A percentile compares a stretch with the other conserved stretches of the same genome.
Evolutionary conservation across 1,284 basidiomycete species (phyloP).

Genomic region (Cutaneotrichosporon arboriforme): DNA sequence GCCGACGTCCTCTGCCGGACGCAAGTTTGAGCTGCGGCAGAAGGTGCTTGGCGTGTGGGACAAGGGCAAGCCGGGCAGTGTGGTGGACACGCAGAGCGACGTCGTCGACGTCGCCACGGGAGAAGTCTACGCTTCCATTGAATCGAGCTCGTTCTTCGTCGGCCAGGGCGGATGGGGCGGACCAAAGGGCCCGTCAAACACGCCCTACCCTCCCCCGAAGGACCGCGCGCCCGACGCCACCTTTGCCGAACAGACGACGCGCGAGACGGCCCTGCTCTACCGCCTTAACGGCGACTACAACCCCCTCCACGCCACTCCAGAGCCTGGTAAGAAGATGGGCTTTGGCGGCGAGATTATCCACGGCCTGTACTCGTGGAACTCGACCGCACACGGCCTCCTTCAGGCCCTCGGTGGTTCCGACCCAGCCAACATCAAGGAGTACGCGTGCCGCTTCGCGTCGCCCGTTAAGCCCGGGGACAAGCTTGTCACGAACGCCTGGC

Average conservation of each 20-base stretch:
- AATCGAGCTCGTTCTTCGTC: conserved; percentile 13
- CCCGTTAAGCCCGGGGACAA: conserved; percentile 20
- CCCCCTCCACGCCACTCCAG: conserved; percentile 20
- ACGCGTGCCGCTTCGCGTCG: conserved; percentile 17
- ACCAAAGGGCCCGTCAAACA: conserved; percentile 12
- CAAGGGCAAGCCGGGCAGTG: conserved; percentile 19
- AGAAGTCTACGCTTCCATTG: conserved; percentile 9
- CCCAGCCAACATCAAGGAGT: conserved; percentile 17
- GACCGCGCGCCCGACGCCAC: conserved; percentile 9
- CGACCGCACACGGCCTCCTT: conserved; percentile 18
- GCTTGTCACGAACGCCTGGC: conserved; percentile 16
- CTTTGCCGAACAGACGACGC: conserved; percentile 11
- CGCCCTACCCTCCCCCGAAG: conserved; percentile 8
- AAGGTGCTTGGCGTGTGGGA: conserved; percentile 19
- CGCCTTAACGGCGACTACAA: conserved; percentile 23
- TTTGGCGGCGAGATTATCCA: conserved; percentile 21
- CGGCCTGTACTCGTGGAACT: conserved; percentile 22
- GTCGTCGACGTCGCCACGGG: conserved; percentile 13
- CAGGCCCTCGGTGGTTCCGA: conserved; percentile 13
- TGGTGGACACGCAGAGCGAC: conserved; percentile 19
- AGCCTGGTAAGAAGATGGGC: conserved; percentile 21
- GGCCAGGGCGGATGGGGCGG: conserved; percentile 21
- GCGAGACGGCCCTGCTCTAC: conserved; percentile 17
- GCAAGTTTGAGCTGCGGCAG: conserved; percentile 16
- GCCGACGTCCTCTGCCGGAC: conserved; percentile 11